phyloP scores from a whole-genome alignment of 23 red algal genomes.

The Agarophyton chilense region DNA sequence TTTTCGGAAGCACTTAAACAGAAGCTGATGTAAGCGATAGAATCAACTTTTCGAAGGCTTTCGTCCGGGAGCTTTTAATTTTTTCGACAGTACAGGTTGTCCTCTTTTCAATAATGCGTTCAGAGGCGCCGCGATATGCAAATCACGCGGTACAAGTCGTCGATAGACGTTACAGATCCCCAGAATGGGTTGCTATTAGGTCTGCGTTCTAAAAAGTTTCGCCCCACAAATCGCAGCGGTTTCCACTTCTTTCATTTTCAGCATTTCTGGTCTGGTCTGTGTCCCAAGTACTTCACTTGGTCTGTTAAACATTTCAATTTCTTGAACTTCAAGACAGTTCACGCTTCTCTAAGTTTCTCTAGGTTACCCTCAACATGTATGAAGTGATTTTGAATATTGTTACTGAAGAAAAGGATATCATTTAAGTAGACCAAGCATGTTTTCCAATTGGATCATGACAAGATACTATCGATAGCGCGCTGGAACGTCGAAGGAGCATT shows the following conservation, averaged over 20 bases:
- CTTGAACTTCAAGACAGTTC: neutral
- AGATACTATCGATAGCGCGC: slow-evolving; percentile 35
- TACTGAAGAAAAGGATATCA: neutral
- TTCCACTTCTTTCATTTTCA: slow-evolving; percentile 11
- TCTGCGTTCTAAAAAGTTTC: neutral
- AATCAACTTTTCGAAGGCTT: slow-evolving; percentile 28
- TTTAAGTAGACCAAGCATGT: neutral
- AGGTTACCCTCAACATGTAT: neutral
- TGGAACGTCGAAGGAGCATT: slow-evolving; percentile 41
- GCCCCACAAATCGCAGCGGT: neutral
- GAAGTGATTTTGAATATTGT: neutral
- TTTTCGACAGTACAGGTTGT: neutral
- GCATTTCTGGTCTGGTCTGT: neutral
- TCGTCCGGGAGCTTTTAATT: neutral
- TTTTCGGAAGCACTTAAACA: neutral
- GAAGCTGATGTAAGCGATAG: neutral
- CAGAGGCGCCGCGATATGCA: neutral
- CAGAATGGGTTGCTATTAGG: neutral
- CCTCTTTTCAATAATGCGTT: neutral
- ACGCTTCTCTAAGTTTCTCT: neutral
- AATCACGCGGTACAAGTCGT: neutral
- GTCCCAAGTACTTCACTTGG: slow-evolving; percentile 12
- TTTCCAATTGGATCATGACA: neutral
- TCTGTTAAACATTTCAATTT: slow-evolving; percentile 1
- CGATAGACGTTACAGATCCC: neutral